Evolutionary conservation across 106 monocot species (phyloP).

Genomic region (Acorus gramineus): DNA sequence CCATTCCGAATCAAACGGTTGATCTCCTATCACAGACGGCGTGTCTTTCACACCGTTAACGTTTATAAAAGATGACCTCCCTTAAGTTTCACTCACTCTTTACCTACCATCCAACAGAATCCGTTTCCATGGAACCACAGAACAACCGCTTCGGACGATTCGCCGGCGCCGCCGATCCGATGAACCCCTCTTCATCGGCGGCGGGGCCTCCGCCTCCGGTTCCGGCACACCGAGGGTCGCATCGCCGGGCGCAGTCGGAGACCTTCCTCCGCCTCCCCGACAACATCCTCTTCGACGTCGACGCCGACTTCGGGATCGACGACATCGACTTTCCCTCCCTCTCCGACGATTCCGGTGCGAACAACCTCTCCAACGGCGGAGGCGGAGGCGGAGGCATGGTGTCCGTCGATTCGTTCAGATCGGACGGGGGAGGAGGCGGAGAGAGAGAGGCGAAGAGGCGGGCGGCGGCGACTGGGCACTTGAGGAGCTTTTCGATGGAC

Average conservation of each 20-base stretch:
- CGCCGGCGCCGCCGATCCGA: too few species aligned
- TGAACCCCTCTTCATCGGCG: too few species aligned
- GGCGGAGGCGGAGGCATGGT: conserved; percentile 1
- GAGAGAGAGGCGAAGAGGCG: background rate
- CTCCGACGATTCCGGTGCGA: conserved; percentile 23
- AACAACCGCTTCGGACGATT: too few species aligned
- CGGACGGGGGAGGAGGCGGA: background rate
- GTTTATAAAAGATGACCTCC: too few species aligned
- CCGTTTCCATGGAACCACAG: too few species aligned
- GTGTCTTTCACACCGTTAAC: too few species aligned
- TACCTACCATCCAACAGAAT: too few species aligned
- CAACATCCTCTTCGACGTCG: conserved; percentile 64
- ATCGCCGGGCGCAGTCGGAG: conserved; percentile 86
- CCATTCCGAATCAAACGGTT: too few species aligned
- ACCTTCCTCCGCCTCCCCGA: conserved; percentile 72
- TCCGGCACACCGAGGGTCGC: conserved; percentile 3
- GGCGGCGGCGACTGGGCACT: background rate
- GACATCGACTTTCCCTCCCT: conserved; percentile 77
- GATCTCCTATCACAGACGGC: too few species aligned
- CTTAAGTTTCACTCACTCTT: too few species aligned
- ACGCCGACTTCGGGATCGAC: conserved; percentile 55
- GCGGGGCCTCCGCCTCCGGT: background rate
- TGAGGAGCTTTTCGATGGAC: conserved; percentile 78
- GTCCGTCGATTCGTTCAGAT: conserved; percentile 4
- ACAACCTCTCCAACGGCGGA: conserved; percentile 27